Conservation (phyloP, 1,139 yeast genomes). For the Candida tetrigidarum region DNA sequence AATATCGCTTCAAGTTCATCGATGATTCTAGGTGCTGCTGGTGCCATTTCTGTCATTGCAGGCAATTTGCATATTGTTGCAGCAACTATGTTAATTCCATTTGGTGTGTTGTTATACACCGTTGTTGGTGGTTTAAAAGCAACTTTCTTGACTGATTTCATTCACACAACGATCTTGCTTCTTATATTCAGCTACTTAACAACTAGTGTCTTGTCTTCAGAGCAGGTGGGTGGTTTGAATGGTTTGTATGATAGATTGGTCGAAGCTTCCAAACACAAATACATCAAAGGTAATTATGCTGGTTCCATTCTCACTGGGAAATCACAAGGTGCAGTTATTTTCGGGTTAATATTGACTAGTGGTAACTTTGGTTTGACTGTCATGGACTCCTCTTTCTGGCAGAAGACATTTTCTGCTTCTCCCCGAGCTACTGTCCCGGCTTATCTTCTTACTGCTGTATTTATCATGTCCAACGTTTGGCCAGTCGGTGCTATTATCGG, state of each 20-base stretch:
- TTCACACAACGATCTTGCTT: constrained; percentile 37
- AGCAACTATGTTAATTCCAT: constrained; percentile 38
- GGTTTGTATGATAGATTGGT: constrained; percentile 29
- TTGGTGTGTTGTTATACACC: constrained; percentile 41
- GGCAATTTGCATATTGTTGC: constrained; percentile 38
- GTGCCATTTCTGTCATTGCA: constrained; percentile 37
- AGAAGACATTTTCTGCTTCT: constrained; percentile 38
- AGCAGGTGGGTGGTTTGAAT: constrained; percentile 33
- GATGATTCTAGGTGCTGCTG: constrained; percentile 43
- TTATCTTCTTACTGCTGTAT: constrained; percentile 36
- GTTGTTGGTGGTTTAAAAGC: constrained; percentile 47
- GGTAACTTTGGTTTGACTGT: constrained; percentile 37
- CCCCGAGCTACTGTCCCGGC: constrained; percentile 41
- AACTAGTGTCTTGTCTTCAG: constrained; percentile 30
- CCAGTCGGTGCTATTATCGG: constrained; percentile 35
- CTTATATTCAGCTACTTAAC: constrained; percentile 31
- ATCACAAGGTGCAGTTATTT: constrained; percentile 33
- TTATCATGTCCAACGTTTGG: constrained; percentile 37
- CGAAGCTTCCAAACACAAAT: constrained; percentile 19
- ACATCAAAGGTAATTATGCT: constrained; percentile 34
- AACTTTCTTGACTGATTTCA: constrained; percentile 42
- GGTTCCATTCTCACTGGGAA: constrained; percentile 41
- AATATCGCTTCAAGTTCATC: constrained; percentile 37
- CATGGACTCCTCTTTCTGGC: constrained; percentile 39
- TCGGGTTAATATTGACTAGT: constrained; percentile 31